These are phyloP conservation scores for Tolypocladium ovalisporum DNA, from an alignment of 2,329 filamentous ascomycete species.

Conservation along the genomic window DNA sequence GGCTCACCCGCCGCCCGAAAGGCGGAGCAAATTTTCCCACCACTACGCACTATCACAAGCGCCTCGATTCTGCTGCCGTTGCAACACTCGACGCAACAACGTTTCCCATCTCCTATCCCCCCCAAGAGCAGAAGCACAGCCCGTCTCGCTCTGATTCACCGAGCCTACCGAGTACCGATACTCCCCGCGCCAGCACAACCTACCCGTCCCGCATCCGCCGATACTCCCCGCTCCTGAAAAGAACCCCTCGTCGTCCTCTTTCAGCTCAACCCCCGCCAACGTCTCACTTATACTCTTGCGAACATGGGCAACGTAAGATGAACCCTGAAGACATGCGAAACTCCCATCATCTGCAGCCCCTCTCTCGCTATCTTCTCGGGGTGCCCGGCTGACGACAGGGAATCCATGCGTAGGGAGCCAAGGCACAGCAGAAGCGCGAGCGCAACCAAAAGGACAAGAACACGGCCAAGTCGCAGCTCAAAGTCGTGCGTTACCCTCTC, in stretches of 20 bases:
- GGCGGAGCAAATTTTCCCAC: constrained; percentile 7
- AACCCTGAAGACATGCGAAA: background rate
- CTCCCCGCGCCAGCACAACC: background rate
- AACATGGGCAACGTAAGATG: constrained; percentile 24
- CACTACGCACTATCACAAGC: background rate
- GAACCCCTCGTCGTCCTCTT: background rate
- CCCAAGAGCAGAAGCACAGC: background rate
- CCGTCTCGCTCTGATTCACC: background rate
- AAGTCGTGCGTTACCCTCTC: constrained; percentile 40
- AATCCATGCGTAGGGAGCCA: constrained; percentile 40
- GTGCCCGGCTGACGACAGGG: constrained; percentile 9
- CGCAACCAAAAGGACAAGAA: constrained; percentile 53
- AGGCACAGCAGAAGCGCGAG: constrained; percentile 62
- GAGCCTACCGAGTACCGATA: background rate
- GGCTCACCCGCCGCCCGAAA: background rate
- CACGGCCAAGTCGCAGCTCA: constrained; percentile 56
- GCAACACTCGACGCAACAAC: background rate
- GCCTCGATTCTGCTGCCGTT: background rate
- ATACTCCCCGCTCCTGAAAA: background rate
- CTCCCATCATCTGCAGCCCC: background rate
- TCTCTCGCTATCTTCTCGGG: background rate
- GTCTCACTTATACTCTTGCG: background rate
- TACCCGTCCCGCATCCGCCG: background rate
- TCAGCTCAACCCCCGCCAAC: background rate
- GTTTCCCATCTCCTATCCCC: background rate